These are phyloP conservation scores for Leccinum pellstonianum DNA, from an alignment of 768 basidiomycete genomes.

Conservation along the genomic window DNA sequence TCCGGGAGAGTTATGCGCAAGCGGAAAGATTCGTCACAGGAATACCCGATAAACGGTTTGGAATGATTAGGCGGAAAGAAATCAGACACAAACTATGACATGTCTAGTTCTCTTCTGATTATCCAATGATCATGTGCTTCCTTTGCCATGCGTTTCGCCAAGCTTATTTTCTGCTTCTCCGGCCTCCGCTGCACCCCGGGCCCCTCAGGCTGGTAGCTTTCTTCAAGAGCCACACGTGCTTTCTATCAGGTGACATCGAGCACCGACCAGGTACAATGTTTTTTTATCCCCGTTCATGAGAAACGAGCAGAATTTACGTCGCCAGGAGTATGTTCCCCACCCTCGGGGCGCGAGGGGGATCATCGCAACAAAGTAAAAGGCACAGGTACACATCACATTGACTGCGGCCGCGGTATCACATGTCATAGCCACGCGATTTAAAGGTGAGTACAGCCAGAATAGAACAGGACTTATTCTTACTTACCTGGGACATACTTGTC, in stretches of 20 bases:
- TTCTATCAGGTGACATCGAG: background rate
- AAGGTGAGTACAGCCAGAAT: conserved; percentile 48
- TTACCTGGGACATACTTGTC: conserved; percentile 51
- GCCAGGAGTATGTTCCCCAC: background rate
- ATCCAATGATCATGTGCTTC: background rate
- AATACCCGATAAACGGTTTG: conserved; percentile 52
- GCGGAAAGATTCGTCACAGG: conserved; percentile 64
- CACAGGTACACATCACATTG: background rate
- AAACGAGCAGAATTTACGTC: background rate
- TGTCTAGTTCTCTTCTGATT: background rate
- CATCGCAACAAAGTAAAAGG: background rate
- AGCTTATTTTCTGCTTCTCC: background rate
- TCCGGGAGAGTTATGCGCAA: conserved; percentile 71
- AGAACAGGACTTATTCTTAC: conserved; percentile 62
- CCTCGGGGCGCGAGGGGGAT: background rate
- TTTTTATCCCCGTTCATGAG: background rate
- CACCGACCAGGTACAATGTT: background rate
- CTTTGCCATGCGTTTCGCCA: background rate
- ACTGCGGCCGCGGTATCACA: background rate
- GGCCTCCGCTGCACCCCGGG: background rate
- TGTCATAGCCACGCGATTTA: background rate
- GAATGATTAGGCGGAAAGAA: conserved; percentile 57
- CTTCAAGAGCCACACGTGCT: background rate
- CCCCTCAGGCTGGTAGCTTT: background rate
- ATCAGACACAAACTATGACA: conserved; percentile 60